Evolutionary conservation across 2,329 filamentous ascomycete species (phyloP).

Genomic region (Fusarium sambucinum): DNA sequence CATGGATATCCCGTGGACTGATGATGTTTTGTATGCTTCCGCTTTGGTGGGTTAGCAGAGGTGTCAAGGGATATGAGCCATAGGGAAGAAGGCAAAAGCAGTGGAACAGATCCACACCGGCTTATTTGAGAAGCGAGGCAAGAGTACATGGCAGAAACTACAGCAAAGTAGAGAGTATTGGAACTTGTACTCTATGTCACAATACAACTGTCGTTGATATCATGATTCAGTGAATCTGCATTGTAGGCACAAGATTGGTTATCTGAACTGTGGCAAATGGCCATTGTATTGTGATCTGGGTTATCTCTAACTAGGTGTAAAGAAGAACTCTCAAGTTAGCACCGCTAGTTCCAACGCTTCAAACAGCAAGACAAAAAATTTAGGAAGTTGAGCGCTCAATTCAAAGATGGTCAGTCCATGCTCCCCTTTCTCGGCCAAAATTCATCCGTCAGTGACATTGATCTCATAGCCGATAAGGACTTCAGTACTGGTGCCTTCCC

Average conservation of each 20-base stretch:
- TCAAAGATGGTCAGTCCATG: not conserved
- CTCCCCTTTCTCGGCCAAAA: no score
- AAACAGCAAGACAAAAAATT: not conserved
- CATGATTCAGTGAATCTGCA: not conserved
- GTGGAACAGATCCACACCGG: not conserved
- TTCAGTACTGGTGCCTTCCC: constrained; percentile 92
- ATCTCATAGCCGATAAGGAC: constrained; percentile 97
- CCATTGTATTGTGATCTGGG: constrained; percentile 2
- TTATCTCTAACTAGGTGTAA: not conserved
- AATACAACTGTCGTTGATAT: not conserved
- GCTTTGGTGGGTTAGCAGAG: not conserved
- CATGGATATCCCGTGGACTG: not conserved
- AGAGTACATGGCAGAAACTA: not conserved
- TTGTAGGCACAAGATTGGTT: not conserved
- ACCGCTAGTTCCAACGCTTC: constrained; percentile 6
- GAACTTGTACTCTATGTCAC: constrained; percentile 3
- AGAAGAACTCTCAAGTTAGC: not conserved
- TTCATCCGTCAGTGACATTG: constrained; percentile 46
- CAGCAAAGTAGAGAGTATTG: not conserved
- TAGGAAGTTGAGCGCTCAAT: not conserved
- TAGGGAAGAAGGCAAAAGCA: not conserved
- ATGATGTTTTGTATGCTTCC: not conserved
- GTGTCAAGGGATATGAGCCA: not conserved
- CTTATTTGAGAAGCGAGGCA: not conserved
- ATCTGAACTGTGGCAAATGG: not conserved